Base-by-base conservation (phyloP, 306 rosid genomes). In the Argentina anserina region DNA sequence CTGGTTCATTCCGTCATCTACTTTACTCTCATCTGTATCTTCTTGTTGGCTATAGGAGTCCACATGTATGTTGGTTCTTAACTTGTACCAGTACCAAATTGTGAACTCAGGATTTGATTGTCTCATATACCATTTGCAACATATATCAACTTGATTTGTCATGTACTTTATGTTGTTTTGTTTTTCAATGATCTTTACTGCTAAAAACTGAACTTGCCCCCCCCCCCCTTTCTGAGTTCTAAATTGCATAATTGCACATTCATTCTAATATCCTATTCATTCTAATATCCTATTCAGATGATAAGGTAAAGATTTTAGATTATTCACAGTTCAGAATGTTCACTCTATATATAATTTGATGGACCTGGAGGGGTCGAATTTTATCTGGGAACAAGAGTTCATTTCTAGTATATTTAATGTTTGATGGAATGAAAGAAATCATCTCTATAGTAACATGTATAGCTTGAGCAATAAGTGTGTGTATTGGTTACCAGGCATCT, bases 21-120 rank as follows among this genome's bases (percentile, higher is more conserved):
- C 75, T 89, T 94, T 75, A 91, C 88, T 73, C 89, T 94, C 14
- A 87, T 94, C 4, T 94, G 96, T 41, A 86, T 94, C 86, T 94
- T 94, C 90, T 73, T 86, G 77, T 85, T 94, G 67, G 95, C 97
- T 3, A 9, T 89, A 58, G 81, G 90, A 17, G 79, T 94, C 58
- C 99, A 91, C 59, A 71, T 94, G 81, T 91, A 81, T 45, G 37
- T 82, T 60, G 96, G 97, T 28, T 81, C 74, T 26, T 79, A 67
- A 31, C 60, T 13, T 61, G 66, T 61, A 47, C 20, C 5, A 17
- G 29, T 53, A 70, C 1, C 68, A 10, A 37, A 1, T 20, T 17
- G 1, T 63, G 39, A 31, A 63, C 23, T 36, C 68, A 9, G 68
- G 29, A 63, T 63, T 18, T 36, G 45, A 8, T n/a, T 3, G 45